Evolutionary conservation across 2,329 filamentous ascomycete species (phyloP).

Genomic region (Geosmithia flava): DNA sequence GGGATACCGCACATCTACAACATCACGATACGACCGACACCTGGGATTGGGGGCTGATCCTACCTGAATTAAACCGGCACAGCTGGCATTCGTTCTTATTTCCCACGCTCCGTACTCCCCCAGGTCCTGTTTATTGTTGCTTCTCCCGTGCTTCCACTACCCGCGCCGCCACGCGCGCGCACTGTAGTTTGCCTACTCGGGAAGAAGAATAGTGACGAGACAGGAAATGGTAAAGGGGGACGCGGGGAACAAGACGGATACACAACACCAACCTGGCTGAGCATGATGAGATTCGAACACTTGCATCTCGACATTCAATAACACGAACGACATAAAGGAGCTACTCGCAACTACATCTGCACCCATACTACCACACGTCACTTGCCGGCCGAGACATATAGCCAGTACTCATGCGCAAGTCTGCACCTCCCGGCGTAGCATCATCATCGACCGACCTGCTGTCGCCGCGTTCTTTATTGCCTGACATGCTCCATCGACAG

Average conservation of each 20-base stretch:
- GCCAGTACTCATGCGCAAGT: background rate
- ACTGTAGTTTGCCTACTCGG: background rate
- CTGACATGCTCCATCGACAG: constrained; percentile 2
- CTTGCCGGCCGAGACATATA: background rate
- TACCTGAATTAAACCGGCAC: background rate
- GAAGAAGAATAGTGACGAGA: background rate
- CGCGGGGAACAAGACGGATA: background rate
- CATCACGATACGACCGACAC: background rate
- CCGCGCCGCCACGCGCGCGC: no score
- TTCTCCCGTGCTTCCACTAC: background rate
- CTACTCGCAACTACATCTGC: no score
- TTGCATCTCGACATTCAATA: background rate
- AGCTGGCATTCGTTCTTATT: background rate
- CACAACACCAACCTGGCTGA: background rate
- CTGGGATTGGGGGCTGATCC: background rate
- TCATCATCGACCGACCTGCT: background rate
- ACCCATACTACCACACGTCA: no score
- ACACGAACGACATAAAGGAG: background rate
- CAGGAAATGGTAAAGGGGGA: background rate
- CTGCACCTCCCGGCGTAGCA: no score
- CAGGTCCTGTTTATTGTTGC: background rate
- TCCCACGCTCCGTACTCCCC: background rate
- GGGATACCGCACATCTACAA: background rate
- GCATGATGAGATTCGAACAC: background rate
- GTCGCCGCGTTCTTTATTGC: background rate